These are phyloP conservation scores for Trichoderma parareesei DNA, from an alignment of 495 filamentous ascomycete species.

Conservation along the genomic window DNA sequence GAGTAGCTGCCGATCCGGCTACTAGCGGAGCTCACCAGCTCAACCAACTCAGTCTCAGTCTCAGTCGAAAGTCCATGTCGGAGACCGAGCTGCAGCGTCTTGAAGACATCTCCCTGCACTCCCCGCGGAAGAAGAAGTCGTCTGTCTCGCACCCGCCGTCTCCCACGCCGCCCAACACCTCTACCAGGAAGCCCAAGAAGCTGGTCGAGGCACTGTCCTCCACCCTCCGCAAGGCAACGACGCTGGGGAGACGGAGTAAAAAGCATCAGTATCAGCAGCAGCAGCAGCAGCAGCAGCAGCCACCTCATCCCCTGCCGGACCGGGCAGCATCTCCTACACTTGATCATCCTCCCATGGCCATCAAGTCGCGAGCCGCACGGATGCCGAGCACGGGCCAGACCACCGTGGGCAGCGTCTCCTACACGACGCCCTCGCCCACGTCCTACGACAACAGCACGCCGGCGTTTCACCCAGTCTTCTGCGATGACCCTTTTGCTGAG, in stretches of 20 bases:
- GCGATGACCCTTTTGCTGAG: constrained; percentile 9
- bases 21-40: constrained; percentile 9
- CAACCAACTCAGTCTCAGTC: constrained; percentile 20
- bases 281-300: too few relatives aligned
- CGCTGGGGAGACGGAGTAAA: not conserved
- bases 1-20: constrained; percentile 11
- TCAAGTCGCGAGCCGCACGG: constrained; percentile 9
- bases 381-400: not conserved
- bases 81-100: constrained; percentile 40
- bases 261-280: not conserved
- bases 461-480: not conserved
- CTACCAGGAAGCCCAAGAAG: constrained; percentile 22
- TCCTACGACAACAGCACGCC: too few relatives aligned
- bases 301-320: not conserved
- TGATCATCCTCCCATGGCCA: constrained; percentile 3
- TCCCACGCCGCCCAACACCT: constrained; percentile 17
- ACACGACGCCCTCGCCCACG: not conserved
- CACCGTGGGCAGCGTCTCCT: not conserved
- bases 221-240: constrained; percentile 23
- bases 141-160: constrained; percentile 24
- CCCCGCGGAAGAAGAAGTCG: constrained; percentile 21
- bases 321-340: constrained; percentile 6
- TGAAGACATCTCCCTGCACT: constrained; percentile 37
- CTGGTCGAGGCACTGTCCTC: constrained; percentile 20
- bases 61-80: constrained; percentile 33